phyloP scores from a whole-genome alignment of 78 protist genomes.

The Isochrysis galbana region DNA sequence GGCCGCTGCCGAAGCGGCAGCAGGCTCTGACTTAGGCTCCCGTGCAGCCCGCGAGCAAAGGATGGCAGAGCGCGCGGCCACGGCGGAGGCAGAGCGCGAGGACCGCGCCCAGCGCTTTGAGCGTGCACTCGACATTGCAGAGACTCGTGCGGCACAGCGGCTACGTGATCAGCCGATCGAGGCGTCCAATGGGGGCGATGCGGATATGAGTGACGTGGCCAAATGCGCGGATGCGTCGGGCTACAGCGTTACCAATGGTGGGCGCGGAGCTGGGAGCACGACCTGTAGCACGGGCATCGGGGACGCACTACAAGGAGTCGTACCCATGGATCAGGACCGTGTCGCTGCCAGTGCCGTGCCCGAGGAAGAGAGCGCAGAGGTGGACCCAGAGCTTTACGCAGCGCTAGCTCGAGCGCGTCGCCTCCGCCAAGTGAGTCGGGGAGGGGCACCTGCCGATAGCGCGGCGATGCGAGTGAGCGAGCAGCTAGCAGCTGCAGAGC shows the following conservation, averaged over 20 bases:
- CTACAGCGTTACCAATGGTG: no score
- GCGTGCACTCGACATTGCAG: background rate
- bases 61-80: background rate
- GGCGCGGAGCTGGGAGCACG: no score
- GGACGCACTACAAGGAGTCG: no score
- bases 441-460: background rate
- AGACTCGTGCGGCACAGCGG: background rate
- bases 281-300: no score
- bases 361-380: background rate
- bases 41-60: background rate
- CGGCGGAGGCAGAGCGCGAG: background rate
- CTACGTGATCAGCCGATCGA: background rate
- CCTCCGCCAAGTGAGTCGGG: background rate
- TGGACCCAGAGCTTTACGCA: background rate
- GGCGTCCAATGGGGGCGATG: background rate
- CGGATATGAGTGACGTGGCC: no score
- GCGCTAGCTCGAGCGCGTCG: conserved; percentile 11
- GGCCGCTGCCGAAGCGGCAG: background rate
- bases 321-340: no score
- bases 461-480: background rate
- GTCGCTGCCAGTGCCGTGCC: background rate
- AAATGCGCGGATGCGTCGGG: no score
- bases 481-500: background rate
- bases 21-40: background rate
- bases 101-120: background rate